These are phyloP conservation scores for Prunella vulgaris DNA, from an alignment of 257 asterid species.

Conservation along the genomic window DNA sequence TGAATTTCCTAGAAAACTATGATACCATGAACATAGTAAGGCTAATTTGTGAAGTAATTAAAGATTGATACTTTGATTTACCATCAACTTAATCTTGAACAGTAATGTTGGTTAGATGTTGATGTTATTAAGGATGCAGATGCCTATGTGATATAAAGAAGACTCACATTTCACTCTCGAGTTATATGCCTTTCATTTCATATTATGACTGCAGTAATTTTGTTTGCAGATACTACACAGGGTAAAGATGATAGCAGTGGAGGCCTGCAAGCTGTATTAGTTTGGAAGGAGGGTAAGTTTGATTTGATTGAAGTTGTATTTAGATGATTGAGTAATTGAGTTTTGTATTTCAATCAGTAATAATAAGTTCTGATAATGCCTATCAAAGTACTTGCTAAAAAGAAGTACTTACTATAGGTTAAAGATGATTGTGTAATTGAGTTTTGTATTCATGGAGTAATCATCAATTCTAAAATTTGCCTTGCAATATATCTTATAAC, in stretches of 20 bases:
- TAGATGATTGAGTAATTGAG: conserved; percentile 23
- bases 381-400: neutral
- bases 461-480: neutral
- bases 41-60: neutral
- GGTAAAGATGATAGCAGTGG: neutral
- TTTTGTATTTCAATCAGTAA: conserved; percentile 16
- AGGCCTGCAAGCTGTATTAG: neutral
- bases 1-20: neutral
- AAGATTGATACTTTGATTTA: neutral
- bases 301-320: conserved; percentile 1
- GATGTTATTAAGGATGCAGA: neutral
- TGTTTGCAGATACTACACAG: neutral
- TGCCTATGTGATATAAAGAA: neutral
- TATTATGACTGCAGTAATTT: conserved; percentile 6
- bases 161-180: neutral
- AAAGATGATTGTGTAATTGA: neutral
- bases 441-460: too few relatives aligned
- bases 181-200: conserved; percentile 10
- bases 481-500: neutral
- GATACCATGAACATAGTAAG: neutral
- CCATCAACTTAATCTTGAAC: neutral
- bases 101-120: conserved; percentile 5
- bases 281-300: neutral
- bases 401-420: neutral
- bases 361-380: conserved; percentile 10